Percentiles rank a stretch among this genome's conserved stretches.
Conservation (phyloP, 2,329 filamentous ascomycete species). For the Aspergillus sp. region DNA sequence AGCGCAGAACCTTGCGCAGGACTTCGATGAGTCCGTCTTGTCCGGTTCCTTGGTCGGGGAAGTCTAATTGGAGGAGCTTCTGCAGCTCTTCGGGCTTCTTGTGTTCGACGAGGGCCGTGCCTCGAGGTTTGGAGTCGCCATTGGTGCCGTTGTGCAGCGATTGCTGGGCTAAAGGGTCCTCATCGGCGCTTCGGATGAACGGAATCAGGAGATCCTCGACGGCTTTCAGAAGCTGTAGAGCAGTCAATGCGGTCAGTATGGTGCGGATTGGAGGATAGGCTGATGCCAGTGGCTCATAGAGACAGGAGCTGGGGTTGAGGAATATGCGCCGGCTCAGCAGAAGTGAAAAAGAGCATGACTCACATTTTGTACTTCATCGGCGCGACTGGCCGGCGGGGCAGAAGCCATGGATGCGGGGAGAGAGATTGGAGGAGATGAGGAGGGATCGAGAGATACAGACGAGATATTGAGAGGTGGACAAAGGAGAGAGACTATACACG, state of each 20-base stretch:
- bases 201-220: constrained; percentile 48
- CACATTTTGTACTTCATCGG: constrained; percentile 46
- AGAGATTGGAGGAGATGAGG: not conserved
- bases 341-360: constrained; percentile 25
- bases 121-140: constrained; percentile 57
- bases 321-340: not conserved
- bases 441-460: not conserved
- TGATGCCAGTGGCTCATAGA: not conserved
- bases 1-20: constrained; percentile 71
- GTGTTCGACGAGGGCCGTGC: constrained; percentile 65
- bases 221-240: constrained; percentile 38
- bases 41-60: constrained; percentile 60
- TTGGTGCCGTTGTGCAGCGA: constrained; percentile 19
- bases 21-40: constrained; percentile 74
- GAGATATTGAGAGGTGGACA: not conserved
- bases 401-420: constrained; percentile 26
- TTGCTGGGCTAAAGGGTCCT: constrained; percentile 23
- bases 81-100: constrained; percentile 62
- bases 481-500: not conserved
- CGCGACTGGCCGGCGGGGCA: constrained; percentile 30
- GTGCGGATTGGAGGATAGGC: not conserved
- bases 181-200: constrained; percentile 48
- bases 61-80: constrained; percentile 52
- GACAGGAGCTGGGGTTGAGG: not conserved
- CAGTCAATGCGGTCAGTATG: constrained; percentile 6